A percentile compares a stretch with the other conserved stretches of the same genome.
Evolutionary conservation across 306 rosid genomes (phyloP).

Genomic region (Trifolium pratense): DNA sequence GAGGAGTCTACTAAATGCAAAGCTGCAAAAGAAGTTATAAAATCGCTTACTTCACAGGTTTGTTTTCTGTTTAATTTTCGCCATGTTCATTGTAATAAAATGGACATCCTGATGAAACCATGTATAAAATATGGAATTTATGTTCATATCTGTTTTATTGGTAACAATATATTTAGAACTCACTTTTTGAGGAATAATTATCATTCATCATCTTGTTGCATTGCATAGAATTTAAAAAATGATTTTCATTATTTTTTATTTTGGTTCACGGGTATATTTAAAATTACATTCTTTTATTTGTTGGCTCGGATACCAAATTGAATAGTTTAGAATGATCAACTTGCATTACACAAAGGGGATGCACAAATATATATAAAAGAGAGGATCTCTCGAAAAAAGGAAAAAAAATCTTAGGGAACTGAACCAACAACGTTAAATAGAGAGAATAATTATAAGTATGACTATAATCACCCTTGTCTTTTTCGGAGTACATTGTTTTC

Average conservation of each 20-base stretch:
- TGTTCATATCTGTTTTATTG: background rate
- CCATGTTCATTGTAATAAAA: conserved; percentile 9
- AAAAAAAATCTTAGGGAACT: background rate
- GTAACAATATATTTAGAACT: background rate
- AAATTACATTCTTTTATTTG: conserved; percentile 11
- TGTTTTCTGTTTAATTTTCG: conserved; percentile 32
- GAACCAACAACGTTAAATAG: background rate
- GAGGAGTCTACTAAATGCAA: conserved; percentile 85
- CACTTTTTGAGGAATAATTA: conserved; percentile 5
- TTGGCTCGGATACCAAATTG: background rate
- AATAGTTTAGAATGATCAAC: background rate
- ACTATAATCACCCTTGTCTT: background rate
- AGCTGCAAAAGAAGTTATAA: conserved; percentile 96
- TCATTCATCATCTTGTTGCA: conserved; percentile 17
- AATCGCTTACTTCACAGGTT: conserved; percentile 92
- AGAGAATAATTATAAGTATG: background rate
- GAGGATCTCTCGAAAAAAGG: no score
- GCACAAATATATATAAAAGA: no score
- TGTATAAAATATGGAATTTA: conserved; percentile 16
- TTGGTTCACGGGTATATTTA: background rate
- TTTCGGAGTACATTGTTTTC: background rate
- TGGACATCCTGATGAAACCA: background rate
- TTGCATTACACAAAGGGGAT: background rate
- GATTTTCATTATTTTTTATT: background rate
- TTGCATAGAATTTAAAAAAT: background rate